A percentile compares a stretch with the other conserved stretches of the same genome.
phyloP scores from a whole-genome alignment of 306 rosid species.

The Citrullus colocynthis region DNA sequence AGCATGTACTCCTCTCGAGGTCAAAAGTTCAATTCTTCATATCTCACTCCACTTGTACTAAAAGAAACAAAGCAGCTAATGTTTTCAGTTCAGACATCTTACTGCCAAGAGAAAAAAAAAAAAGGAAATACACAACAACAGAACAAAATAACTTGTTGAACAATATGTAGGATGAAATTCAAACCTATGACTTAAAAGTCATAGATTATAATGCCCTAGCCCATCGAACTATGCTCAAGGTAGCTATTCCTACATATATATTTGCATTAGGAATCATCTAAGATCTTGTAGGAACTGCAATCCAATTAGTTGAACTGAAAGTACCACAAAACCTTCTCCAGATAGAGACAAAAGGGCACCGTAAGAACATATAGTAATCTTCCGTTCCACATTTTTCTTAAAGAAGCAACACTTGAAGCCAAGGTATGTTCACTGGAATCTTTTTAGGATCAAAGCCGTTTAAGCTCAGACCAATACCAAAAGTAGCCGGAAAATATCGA shows the following conservation, averaged over 20 bases:
- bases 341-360: not conserved
- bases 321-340: not conserved
- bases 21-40: too few relatives aligned
- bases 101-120: too few relatives aligned
- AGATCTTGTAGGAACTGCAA: not conserved
- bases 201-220: not conserved
- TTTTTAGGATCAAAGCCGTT: not conserved
- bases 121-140: too few relatives aligned
- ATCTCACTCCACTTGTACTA: too few relatives aligned
- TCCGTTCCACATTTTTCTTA: not conserved
- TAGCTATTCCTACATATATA: not conserved
- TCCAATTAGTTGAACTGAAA: not conserved
- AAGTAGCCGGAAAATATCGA: not conserved
- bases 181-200: not conserved
- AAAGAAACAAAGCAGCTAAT: too few relatives aligned
- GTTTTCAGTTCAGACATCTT: not conserved
- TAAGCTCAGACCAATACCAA: not conserved
- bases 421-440: not conserved
- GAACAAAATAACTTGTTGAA: not conserved
- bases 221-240: not conserved
- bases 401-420: not conserved
- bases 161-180: not conserved
- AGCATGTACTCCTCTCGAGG: too few relatives aligned
- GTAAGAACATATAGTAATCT: not conserved
- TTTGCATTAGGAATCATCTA: not conserved